Evolutionary conservation across 2,329 filamentous ascomycete genomes (phyloP), one percentile per base, ranked within the genome.

Genomic region (Hirsutella minnesotensis): DNA sequence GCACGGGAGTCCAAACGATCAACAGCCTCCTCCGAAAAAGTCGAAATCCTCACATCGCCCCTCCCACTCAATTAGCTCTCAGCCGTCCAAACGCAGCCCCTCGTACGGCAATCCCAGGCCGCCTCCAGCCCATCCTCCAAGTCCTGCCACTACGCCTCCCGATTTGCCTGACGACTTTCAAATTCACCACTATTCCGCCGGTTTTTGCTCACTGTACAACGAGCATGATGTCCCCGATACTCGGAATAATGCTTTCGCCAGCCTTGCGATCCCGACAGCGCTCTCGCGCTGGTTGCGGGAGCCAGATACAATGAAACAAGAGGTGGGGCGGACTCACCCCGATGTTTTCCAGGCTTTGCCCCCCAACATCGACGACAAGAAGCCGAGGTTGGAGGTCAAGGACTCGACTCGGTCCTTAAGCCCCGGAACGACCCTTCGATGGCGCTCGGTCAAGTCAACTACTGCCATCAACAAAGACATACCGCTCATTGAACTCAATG

Each of bases 261-360:
- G 78, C 51, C 73, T 95, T 10, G 72, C 71, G 30, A 80, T 94
- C 30, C 81, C 85, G 4, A 83, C 83, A 46, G 75, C 80, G 15
- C 73, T 94, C 45, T 81, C 83, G 0, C 69, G 73, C 3, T 96
- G 90, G 89, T 71, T 94, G 21, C 79, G 77, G 44, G 83, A 94
- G 47, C 75, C 78, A 1, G 77, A 80, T 12, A 79, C 77, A 10
- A 70, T 94, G 50, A 72, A 75, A 41, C 65, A 71, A 44, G 83
- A 86, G 48, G 77, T 81, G 1, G 81, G 82, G 34, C 79, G 80
- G 34, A 73, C 76, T 13, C 70, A 66, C 44, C 60, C 64, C 37
- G 81, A 92, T 38, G 79, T 92, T 21, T 90, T 95, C 56, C 80
- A 69, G 50, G 56, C 63, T 3, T 57, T 70, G 7, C 68, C 71